Percentiles rank a stretch among this genome's conserved stretches.
phyloP scores from a whole-genome alignment of 139 green algal species.

The Chlamydomonas schloesseri region DNA sequence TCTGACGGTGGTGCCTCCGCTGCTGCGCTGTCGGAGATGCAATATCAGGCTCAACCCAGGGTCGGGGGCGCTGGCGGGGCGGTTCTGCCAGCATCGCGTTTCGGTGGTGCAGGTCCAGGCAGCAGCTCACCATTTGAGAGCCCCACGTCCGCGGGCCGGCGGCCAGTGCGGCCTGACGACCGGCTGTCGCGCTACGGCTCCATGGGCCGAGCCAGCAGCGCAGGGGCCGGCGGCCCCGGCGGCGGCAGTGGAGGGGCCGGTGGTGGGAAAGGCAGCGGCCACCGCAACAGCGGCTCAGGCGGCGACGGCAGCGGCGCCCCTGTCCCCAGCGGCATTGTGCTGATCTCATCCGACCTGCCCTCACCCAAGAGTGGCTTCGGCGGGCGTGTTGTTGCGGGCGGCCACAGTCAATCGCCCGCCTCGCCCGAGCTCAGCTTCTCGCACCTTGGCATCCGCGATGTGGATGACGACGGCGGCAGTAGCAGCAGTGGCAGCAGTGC shows the following conservation, averaged over 20 bases:
- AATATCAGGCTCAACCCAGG: too few species aligned
- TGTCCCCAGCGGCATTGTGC: background rate
- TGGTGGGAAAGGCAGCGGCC: background rate
- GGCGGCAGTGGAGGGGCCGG: background rate
- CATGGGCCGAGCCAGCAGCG: constrained; percentile 2
- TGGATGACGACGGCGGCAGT: background rate
- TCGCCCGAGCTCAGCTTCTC: constrained; percentile 10
- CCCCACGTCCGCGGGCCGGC: background rate
- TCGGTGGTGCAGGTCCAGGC: background rate
- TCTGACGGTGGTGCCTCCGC: background rate
- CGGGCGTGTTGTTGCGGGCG: background rate
- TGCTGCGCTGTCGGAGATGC: background rate
- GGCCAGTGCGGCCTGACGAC: constrained; percentile 17
- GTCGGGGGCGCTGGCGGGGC: background rate
- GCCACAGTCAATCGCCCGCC: background rate
- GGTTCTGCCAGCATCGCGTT: background rate
- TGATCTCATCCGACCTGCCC: background rate
- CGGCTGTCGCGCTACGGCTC: constrained; percentile 41
- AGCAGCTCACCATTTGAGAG: background rate
- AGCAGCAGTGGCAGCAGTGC: background rate
- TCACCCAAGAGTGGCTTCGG: constrained; percentile 11
- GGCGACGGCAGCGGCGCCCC: background rate
- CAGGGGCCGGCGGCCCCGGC: background rate
- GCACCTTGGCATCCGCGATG: constrained; percentile 19
- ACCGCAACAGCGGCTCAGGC: too few species aligned